Conservation (phyloP, 192 early-diverging fungal genomes). For the Rhizophagus prolifer region DNA sequence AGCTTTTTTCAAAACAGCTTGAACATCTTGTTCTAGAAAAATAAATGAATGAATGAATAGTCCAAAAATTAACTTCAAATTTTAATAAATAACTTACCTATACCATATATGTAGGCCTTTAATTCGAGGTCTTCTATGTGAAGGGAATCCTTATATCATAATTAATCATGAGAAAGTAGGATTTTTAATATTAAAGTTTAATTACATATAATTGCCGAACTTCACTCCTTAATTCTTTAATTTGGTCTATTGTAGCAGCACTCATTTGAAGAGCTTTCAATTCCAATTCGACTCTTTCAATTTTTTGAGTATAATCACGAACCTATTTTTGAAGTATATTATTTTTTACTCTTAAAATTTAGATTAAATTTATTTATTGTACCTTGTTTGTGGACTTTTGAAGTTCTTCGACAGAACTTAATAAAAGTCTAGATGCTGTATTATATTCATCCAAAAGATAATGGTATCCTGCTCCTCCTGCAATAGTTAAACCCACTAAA, state of each 20-base stretch:
- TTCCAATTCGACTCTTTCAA: conserved; percentile 72
- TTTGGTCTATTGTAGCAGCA: conserved; percentile 62
- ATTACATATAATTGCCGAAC: conserved; percentile 54
- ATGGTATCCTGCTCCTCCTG: conserved; percentile 76
- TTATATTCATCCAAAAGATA: conserved; percentile 89
- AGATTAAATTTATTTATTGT: conserved; percentile 7
- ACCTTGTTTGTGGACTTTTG: conserved; percentile 77
- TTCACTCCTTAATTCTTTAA: conserved; percentile 48
- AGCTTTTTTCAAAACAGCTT: not conserved
- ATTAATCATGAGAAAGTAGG: not conserved
- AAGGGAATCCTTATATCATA: conserved; percentile 58
- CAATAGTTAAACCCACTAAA: conserved; percentile 69
- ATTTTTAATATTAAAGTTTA: conserved; percentile 7
- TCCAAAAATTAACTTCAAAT: not conserved
- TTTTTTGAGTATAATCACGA: conserved; percentile 72
- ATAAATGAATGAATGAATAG: not conserved
- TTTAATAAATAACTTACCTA: conserved; percentile 33
- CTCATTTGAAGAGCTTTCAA: conserved; percentile 52
- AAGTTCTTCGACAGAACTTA: conserved; percentile 78
- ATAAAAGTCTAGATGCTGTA: conserved; percentile 62
- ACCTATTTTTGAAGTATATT: conserved; percentile 42
- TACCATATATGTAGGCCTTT: conserved; percentile 81
- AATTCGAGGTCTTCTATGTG: conserved; percentile 81
- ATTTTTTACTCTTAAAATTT: not conserved
- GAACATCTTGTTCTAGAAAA: not conserved